These are phyloP conservation scores for Whalleya microplaca DNA, from an alignment of 2,329 filamentous ascomycete species.

Conservation along the genomic window DNA sequence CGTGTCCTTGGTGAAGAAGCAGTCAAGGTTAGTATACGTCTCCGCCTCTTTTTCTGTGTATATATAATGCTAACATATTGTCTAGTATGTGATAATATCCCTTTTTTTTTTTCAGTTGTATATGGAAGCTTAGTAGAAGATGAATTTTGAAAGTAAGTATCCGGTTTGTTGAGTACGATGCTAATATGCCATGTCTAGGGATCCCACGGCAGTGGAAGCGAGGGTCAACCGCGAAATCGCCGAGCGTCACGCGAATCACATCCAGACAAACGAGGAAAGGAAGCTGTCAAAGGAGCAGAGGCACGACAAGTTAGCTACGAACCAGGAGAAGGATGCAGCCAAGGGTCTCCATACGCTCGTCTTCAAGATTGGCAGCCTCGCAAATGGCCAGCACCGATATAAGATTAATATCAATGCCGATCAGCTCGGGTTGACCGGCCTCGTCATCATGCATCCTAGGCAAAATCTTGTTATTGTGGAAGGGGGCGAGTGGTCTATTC, in stretches of 20 bases:
- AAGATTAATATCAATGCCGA: conserved; percentile 93
- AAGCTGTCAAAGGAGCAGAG: conserved; percentile 88
- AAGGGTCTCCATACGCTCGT: conserved; percentile 86
- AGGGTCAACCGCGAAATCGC: conserved; percentile 92
- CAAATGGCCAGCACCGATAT: conserved; percentile 90
- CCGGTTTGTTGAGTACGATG: background rate
- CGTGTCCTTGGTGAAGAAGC: conserved; percentile 87
- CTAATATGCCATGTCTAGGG: conserved; percentile 38
- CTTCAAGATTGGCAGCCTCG: conserved; percentile 87
- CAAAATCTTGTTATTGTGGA: conserved; percentile 91
- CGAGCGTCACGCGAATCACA: conserved; percentile 79
- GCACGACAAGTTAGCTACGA: conserved; percentile 77
- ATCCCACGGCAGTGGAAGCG: conserved; percentile 95
- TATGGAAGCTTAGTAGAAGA: background rate
- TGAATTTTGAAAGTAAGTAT: background rate
- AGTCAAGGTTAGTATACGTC: conserved; percentile 60
- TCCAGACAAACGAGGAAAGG: conserved; percentile 78
- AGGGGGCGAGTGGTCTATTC: conserved; percentile 81
- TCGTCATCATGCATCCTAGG: conserved; percentile 89
- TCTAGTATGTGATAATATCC: background rate
- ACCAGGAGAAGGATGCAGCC: conserved; percentile 86
- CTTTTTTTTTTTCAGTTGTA: background rate
- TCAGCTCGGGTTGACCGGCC: conserved; percentile 81
- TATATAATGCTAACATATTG: background rate
- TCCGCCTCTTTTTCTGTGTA: background rate